Evolutionary conservation across 768 basidiomycete species (phyloP), one percentile per base, ranked within the genome.

Genomic region (Tulasnella sp.): DNA sequence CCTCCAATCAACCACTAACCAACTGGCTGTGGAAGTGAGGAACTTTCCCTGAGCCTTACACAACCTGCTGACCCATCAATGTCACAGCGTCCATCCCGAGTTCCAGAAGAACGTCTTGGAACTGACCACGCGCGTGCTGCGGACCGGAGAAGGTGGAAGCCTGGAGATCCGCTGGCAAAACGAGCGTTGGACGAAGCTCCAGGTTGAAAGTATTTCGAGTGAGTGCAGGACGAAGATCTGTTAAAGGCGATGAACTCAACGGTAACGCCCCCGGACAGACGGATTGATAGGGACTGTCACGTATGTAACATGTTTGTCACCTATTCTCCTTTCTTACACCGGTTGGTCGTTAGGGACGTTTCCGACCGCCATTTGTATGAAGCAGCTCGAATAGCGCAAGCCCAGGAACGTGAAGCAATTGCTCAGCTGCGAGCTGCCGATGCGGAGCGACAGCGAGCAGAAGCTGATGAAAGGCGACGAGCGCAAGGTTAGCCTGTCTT

Each of bases 351-450:
- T 69, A 80, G 80, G 7, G 80, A 80, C 54, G 77, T 80, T 22
- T 79, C 79, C 40, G 80, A 80, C 58, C 80, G 80, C 31, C 79
- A 79, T 17, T 52, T 80, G 15, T 76, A 78, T 49, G 78, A 80
- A 74, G 71, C 78, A n/a, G 76, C 81, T 76, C 71, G 82, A 80
- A 76, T 83, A 80, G 75, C 81, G 78, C 77, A 82, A 79, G 79
- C 79, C 77, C 54, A 83, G 80, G 79, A 77, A 78, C 75, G 79
- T 80, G 83, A 83, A 76, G 81, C 81, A 40, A 76, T 78, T 2
- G 82, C 83, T 54, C 78, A 78, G 36, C 36, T 80, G 58, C 79
- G 80, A 1, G 81, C 81, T 11, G 80, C 79, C 39, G 82, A 82
- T 31, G 81, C 82, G 19, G 81, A 82, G 64, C 78, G 78, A 69